Evolutionary conservation across 108 stramenopile genomes (phyloP).

Genomic region (Phaeodactylum tricornutum): DNA sequence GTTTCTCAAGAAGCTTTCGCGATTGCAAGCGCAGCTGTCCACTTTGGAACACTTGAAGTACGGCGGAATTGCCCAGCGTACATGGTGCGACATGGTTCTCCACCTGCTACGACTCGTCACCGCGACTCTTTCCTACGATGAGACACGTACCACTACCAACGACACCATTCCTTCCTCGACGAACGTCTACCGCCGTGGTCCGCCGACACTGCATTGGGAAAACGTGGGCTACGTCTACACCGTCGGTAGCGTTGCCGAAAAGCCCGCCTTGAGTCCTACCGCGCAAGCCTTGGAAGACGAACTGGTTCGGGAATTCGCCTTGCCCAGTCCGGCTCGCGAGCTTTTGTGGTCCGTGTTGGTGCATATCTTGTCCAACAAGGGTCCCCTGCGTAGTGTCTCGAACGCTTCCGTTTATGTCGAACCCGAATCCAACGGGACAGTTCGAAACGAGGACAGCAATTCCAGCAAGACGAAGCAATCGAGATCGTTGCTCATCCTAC

Average conservation of each 20-base stretch:
- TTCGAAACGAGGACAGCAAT: conserved; percentile 7
- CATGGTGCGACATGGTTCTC: conserved; percentile 40
- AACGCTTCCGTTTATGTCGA: conserved; percentile 47
- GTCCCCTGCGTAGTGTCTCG: conserved; percentile 50
- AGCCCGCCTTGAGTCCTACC: neutral
- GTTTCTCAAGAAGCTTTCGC: conserved; percentile 41
- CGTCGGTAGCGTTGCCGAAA: neutral
- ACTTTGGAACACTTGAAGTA: conserved; percentile 54
- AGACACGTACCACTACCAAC: conserved; percentile 1
- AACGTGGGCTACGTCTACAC: conserved; percentile 38
- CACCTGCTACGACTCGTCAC: conserved; percentile 52
- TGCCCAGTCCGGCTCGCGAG: conserved; percentile 70
- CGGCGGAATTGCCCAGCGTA: conserved; percentile 38
- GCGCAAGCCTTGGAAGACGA: conserved; percentile 24
- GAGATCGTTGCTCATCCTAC: conserved; percentile 49
- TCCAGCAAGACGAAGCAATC: neutral
- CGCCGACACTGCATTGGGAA: conserved; percentile 26
- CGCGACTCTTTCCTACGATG: conserved; percentile 38
- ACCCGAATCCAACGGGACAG: neutral
- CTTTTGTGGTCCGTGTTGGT: conserved; percentile 49
- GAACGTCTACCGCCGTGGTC: neutral
- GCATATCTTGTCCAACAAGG: conserved; percentile 61
- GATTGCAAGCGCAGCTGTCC: conserved; percentile 56
- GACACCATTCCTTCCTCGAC: neutral
- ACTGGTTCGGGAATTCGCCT: conserved; percentile 37